Conservation (phyloP, 2,329 filamentous ascomycete genomes). For the Verticillium albo-atrum region DNA sequence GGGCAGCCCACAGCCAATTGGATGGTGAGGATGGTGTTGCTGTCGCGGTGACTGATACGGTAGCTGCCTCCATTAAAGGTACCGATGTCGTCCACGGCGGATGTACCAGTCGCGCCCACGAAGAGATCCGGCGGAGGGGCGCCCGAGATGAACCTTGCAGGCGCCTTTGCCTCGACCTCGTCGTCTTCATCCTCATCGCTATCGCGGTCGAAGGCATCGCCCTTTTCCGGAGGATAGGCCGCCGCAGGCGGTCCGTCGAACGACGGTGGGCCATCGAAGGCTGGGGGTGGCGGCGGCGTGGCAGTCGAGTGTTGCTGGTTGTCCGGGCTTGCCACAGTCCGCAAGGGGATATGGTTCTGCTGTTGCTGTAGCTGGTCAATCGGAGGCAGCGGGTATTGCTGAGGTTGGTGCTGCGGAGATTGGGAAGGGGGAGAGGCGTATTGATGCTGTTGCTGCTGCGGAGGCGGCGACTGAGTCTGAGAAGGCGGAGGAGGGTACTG, state of each 20-base stretch:
- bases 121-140: conserved; percentile 52
- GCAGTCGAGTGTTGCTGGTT: conserved; percentile 17
- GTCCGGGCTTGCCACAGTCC: conserved; percentile 9
- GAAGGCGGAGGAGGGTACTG: conserved; percentile 16
- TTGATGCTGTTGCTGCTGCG: conserved; percentile 20
- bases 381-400: conserved; percentile 24
- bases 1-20: conserved; percentile 89
- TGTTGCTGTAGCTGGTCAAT: conserved; percentile 23
- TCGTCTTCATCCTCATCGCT: conserved; percentile 12
- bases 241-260: conserved; percentile 20
- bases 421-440: conserved; percentile 19
- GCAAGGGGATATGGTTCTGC: conserved; percentile 15
- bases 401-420: conserved; percentile 18
- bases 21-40: conserved; percentile 83
- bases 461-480: conserved; percentile 2
- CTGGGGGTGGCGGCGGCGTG: neutral
- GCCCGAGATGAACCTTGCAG: conserved; percentile 28
- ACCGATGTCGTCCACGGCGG: conserved; percentile 78
- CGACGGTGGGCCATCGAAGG: conserved; percentile 20
- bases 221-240: conserved; percentile 20
- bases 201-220: conserved; percentile 10
- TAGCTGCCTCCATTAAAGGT: conserved; percentile 96
- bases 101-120: conserved; percentile 43
- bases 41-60: conserved; percentile 86
- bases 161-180: conserved; percentile 19